phyloP scores from a whole-genome alignment of 306 rosid genomes.

The Erythrophleum fordii region DNA sequence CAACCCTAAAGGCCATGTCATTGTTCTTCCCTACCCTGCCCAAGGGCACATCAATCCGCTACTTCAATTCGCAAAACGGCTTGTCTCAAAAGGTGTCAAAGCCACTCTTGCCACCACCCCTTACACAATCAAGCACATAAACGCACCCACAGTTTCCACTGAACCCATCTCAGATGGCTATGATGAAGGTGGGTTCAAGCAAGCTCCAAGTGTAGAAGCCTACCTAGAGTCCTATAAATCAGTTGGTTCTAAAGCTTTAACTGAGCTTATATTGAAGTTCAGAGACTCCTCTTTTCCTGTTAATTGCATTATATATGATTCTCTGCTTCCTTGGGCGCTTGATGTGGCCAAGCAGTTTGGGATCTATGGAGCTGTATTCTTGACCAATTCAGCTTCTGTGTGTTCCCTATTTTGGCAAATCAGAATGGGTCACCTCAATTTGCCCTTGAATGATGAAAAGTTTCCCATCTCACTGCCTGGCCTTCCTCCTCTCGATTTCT shows the following conservation, averaged over 20 bases:
- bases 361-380: slow-evolving; percentile 40
- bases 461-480: slow-evolving; percentile 39
- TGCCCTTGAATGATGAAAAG: slow-evolving; percentile 33
- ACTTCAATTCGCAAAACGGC: slow-evolving; percentile 54
- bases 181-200: slow-evolving; percentile 45
- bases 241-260: slow-evolving; percentile 44
- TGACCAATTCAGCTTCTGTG: slow-evolving; percentile 49
- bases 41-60: slow-evolving; percentile 60
- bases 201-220: slow-evolving; percentile 36
- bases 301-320: slow-evolving; percentile 49
- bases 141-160: slow-evolving; percentile 12
- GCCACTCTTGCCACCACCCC: slow-evolving; percentile 48
- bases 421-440: not conserved
- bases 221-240: slow-evolving; percentile 43
- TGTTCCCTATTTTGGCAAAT: slow-evolving; percentile 44
- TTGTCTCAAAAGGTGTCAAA: slow-evolving; percentile 44
- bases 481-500: slow-evolving; percentile 39
- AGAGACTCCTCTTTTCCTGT: slow-evolving; percentile 36
- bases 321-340: slow-evolving; percentile 51
- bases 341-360: slow-evolving; percentile 46
- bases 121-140: slow-evolving; percentile 44
- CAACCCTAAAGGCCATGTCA: slow-evolving; percentile 37
- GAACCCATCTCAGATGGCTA: slow-evolving; percentile 53
- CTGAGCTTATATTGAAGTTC: slow-evolving; percentile 37
- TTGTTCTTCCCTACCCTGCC: slow-evolving; percentile 47